A percentile compares a stretch with the other conserved stretches of the same genome.
These are phyloP conservation scores for Aquilaria sinensis DNA, from an alignment of 345 rosid genomes.

Conservation along the genomic window DNA sequence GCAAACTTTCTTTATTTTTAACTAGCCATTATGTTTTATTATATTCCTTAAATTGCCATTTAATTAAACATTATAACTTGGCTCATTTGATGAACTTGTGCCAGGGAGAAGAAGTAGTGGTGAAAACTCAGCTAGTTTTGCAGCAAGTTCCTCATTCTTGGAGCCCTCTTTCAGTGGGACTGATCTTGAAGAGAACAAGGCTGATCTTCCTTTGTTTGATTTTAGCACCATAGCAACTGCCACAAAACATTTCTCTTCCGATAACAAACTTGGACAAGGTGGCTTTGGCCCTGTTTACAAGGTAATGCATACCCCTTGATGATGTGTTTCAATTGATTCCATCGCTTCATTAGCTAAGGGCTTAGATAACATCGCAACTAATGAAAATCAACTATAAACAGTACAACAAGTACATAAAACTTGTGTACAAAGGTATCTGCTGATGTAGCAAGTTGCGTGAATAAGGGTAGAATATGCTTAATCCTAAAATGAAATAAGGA, in stretches of 20 bases:
- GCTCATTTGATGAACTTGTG: neutral
- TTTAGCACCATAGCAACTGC: conserved; percentile 38
- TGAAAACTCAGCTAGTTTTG: conserved; percentile 8
- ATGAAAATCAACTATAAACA: too few species aligned
- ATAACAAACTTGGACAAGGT: conserved; percentile 64
- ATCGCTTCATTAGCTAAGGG: too few species aligned
- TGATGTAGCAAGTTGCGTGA: neutral
- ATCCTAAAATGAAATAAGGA: neutral
- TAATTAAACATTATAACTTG: neutral
- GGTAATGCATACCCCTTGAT: conserved; percentile 19
- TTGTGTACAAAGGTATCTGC: too few species aligned
- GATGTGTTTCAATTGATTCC: too few species aligned
- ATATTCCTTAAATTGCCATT: neutral
- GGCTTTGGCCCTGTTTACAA: conserved; percentile 73
- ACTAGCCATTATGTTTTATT: conserved; percentile 1
- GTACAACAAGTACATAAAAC: too few species aligned
- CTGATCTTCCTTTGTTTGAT: conserved; percentile 48
- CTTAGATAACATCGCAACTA: too few species aligned
- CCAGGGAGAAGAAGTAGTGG: conserved; percentile 21
- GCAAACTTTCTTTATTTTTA: neutral
- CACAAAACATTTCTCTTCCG: conserved; percentile 40
- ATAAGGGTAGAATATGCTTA: neutral
- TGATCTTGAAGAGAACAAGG: conserved; percentile 25
- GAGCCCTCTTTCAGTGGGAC: conserved; percentile 23
- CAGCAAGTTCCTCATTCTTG: conserved; percentile 15